Conservation (phyloP, 2,329 filamentous ascomycete genomes). For the Lasiodiplodia sp. region DNA sequence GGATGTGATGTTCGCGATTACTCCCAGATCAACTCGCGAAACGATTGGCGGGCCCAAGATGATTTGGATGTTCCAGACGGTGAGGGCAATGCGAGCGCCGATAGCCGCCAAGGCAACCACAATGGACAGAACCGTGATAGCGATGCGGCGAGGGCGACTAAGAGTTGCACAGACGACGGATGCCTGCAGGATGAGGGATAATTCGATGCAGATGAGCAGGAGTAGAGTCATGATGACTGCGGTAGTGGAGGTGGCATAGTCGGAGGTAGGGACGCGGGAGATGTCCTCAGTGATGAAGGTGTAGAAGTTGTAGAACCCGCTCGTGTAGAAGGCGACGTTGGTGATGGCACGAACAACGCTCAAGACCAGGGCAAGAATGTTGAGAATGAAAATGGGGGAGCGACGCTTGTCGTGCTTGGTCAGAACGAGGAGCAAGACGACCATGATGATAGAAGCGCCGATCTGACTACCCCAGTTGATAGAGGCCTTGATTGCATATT, state of each 20-base stretch:
- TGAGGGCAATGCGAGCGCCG: conserved; percentile 61
- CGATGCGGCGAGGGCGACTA: conserved; percentile 49
- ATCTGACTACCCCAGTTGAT: conserved; percentile 76
- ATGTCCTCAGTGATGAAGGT: conserved; percentile 64
- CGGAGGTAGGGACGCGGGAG: conserved; percentile 53
- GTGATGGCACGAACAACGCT: conserved; percentile 68
- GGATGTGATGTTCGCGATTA: conserved; percentile 51
- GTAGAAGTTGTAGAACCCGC: conserved; percentile 68
- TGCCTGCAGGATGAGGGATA: conserved; percentile 68
- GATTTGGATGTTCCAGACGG: conserved; percentile 55
- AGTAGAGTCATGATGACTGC: conserved; percentile 59
- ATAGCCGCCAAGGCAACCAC: conserved; percentile 60
- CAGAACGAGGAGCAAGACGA: conserved; percentile 71
- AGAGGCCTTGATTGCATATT: conserved; percentile 56
- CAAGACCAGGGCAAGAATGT: conserved; percentile 65
- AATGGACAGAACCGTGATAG: conserved; percentile 57
- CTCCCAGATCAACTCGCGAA: conserved; percentile 44
- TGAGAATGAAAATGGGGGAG: conserved; percentile 71
- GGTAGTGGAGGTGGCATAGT: conserved; percentile 57
- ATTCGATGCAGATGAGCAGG: conserved; percentile 62
- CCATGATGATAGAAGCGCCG: conserved; percentile 70
- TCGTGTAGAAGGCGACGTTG: conserved; percentile 66
- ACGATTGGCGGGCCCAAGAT: background rate
- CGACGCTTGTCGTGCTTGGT: conserved; percentile 70
- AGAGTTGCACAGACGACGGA: conserved; percentile 67